phyloP scores from a whole-genome alignment of 2,329 filamentous ascomycete species.

The Penicillium sp. region DNA sequence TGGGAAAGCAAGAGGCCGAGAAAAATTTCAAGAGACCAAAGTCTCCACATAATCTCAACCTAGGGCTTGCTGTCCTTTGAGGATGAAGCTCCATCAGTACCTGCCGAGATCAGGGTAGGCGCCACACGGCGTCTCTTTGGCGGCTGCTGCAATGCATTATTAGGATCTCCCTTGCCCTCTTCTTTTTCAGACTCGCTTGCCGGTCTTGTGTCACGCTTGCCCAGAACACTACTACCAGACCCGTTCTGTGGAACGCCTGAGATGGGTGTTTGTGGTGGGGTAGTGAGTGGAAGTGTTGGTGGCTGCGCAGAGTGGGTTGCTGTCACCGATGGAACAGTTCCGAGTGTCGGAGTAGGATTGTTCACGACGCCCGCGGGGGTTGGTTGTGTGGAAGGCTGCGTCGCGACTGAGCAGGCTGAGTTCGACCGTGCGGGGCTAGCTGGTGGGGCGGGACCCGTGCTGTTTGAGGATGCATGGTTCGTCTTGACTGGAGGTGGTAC shows the following conservation, averaged over 20 bases:
- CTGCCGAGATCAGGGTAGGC: constrained; percentile 59
- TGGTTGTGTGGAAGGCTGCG: constrained; percentile 51
- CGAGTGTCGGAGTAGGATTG: constrained; percentile 75
- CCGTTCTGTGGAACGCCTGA: constrained; percentile 47
- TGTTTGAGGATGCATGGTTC: constrained; percentile 55
- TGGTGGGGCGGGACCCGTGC: constrained; percentile 63
- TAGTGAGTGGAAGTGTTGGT: constrained; percentile 69
- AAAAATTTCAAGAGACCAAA: neutral
- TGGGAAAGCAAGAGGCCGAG: neutral
- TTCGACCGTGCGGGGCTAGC: constrained; percentile 82
- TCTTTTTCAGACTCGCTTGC: constrained; percentile 49
- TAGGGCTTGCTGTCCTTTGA: constrained; percentile 13
- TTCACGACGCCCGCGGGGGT: constrained; percentile 57
- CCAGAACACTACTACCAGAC: constrained; percentile 54
- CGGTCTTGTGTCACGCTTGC: constrained; percentile 49
- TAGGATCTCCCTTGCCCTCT: constrained; percentile 43
- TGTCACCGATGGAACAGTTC: constrained; percentile 73
- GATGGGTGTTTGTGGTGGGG: constrained; percentile 83
- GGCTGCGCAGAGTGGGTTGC: constrained; percentile 63
- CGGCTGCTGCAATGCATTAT: constrained; percentile 45
- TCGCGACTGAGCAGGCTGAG: constrained; percentile 76
- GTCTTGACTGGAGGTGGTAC: constrained; percentile 56
- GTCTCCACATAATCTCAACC: neutral
- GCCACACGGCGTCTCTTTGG: constrained; percentile 71
- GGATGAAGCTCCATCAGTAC: constrained; percentile 16